Conservation (phyloP, 2,329 filamentous ascomycete genomes). For the Alternaria longipes region DNA sequence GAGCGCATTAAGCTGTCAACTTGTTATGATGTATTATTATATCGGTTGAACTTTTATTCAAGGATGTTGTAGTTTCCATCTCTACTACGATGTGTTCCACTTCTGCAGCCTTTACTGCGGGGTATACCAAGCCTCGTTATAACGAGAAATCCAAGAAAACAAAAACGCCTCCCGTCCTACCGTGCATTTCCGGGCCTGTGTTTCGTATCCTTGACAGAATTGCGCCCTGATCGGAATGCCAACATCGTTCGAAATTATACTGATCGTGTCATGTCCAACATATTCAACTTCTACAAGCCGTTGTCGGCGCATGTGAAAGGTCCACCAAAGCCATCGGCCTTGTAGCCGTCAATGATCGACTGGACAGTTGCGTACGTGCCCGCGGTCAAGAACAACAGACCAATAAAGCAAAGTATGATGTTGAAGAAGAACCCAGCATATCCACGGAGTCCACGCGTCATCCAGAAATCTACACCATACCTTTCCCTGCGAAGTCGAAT, state of each 20-base stretch:
- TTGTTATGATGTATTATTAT: not conserved
- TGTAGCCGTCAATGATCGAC: slow-evolving; percentile 78
- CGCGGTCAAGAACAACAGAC: slow-evolving; percentile 80
- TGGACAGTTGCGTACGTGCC: slow-evolving; percentile 80
- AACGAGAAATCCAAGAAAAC: not conserved
- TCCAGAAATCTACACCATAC: slow-evolving; percentile 63
- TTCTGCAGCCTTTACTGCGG: slow-evolving; percentile 4
- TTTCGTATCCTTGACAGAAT: not conserved
- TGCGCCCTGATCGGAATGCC: not conserved
- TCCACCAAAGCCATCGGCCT: slow-evolving; percentile 69
- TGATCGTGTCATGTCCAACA: not conserved
- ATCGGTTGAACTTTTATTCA: not conserved
- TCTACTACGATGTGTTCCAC: not conserved
- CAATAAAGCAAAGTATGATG: slow-evolving; percentile 74
- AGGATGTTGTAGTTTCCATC: not conserved
- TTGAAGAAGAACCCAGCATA: slow-evolving; percentile 72
- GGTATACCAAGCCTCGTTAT: slow-evolving; percentile 10
- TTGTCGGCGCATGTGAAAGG: slow-evolving; percentile 80
- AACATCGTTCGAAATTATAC: not conserved
- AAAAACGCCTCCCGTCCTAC: not conserved
- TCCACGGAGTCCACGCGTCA: slow-evolving; percentile 62
- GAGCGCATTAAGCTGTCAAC: not conserved
- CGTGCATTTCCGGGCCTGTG: not conserved
- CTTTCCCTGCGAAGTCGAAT: slow-evolving; percentile 77
- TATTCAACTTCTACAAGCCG: slow-evolving; percentile 59